These are phyloP conservation scores for Bipolaris cookei DNA, from an alignment of 2,329 filamentous ascomycete species.

Conservation along the genomic window DNA sequence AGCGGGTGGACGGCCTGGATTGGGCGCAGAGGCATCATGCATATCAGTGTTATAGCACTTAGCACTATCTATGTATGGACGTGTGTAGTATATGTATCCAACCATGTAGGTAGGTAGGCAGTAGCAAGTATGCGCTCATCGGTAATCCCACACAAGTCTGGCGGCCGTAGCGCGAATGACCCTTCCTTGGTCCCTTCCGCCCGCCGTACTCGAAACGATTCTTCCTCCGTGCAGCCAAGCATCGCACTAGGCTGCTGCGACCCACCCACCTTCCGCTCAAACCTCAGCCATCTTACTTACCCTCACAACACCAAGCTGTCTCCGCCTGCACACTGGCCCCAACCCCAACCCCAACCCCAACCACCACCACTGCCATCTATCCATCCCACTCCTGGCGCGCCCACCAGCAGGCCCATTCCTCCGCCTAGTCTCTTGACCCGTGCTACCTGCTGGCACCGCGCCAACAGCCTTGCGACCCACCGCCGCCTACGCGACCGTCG, in stretches of 20 bases:
- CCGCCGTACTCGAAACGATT: constrained; percentile 14
- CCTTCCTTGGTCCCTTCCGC: constrained; percentile 7
- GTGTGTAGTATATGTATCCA: background rate
- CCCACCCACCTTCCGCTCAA: constrained; percentile 28
- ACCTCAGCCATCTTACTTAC: constrained; percentile 20
- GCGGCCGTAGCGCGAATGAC: background rate
- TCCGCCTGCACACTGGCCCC: constrained; percentile 10
- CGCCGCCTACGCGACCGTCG: constrained; percentile 26
- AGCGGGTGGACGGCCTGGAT: constrained; percentile 3
- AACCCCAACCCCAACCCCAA: constrained; percentile 6
- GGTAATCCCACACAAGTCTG: background rate
- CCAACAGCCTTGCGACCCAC: constrained; percentile 27
- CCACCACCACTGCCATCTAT: constrained; percentile 21
- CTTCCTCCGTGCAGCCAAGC: constrained; percentile 22
- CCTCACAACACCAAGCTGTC: constrained; percentile 18
- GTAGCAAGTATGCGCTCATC: too few species aligned
- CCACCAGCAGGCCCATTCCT: constrained; percentile 31
- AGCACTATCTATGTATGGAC: background rate
- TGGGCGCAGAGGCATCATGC: constrained; percentile 5
- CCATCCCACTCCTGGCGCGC: constrained; percentile 32
- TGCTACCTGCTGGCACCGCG: constrained; percentile 23
- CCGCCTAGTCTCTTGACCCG: background rate
- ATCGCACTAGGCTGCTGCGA: constrained; percentile 16
- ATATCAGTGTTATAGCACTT: background rate
- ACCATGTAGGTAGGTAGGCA: too few species aligned